Evolutionary conservation across 805 yeast genomes (phyloP), one percentile per base, ranked within the genome.

Genomic region (Saitoella complicata): DNA sequence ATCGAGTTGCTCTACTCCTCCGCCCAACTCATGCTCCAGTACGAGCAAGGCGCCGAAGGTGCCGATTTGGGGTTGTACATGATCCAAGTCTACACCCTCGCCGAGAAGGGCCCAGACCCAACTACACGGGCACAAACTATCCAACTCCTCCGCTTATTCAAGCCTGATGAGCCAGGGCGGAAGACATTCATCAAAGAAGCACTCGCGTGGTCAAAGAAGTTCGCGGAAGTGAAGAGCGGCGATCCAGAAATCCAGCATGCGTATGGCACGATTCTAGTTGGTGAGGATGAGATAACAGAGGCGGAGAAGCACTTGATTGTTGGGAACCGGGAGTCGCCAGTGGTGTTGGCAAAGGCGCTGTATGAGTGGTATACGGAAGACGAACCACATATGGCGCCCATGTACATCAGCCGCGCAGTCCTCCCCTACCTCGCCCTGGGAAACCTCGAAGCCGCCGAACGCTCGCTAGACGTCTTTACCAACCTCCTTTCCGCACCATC

Each of bases 31-130:
- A 69, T 88, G 45, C 66, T 83, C 38, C 70, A 73, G 45, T 80
- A 80, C 46, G 68, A 73, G 41, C 86, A 84, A 61, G 79, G 72
- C 45, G 93, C 88, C 30, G 79, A 87, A 31, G 85, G 87, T 8
- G 71, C 82, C 10, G 97, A 91, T 57, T 65, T 88, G 52, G 70
- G 79, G 7, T 60, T 69, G 30, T 84, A 84, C 58, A 59, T 88
- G 57, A 54, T 86, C n/a, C 85, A 78, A 45, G 75, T 83, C 1
- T 78, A 78, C 53, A 72, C 21, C 21, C 21, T 21, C 21, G 21
- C 21, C 21, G 21, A 21, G 67, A 13, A 69, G 69, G 37, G 71
- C 77, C 6, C 66, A 66, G 8, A 56, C 70, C 5, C 54, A 61
- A 7, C 68, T 66, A 4, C 65, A 63, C 45, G 65, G 66, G 67